Percentiles rank a stretch among this genome's conserved stretches.
Conservation (phyloP, 31 red algal species). For the Asparagopsis taxiformis region DNA sequence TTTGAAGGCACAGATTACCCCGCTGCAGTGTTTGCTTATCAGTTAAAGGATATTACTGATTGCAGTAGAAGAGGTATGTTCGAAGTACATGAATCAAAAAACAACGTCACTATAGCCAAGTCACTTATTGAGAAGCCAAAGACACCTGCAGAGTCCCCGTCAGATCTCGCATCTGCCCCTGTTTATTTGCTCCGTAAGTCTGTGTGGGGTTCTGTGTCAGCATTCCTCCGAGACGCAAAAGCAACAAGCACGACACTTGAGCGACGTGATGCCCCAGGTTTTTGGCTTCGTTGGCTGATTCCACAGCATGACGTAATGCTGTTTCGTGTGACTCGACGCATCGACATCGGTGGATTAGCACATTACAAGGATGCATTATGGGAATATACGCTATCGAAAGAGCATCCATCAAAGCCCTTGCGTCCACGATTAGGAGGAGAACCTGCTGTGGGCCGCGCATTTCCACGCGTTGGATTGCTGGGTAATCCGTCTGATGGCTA, state of each 20-base stretch:
- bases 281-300: slow-evolving; percentile 49
- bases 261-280: slow-evolving; percentile 61
- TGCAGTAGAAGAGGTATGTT: slow-evolving; percentile 62
- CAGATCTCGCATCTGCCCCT: slow-evolving; percentile 56
- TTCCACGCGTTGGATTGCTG: slow-evolving; percentile 64
- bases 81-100: background rate
- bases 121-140: slow-evolving; percentile 62
- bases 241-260: background rate
- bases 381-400: slow-evolving; percentile 11
- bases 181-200: slow-evolving; percentile 54
- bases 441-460: slow-evolving; percentile 65
- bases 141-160: slow-evolving; percentile 10
- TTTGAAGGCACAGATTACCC: slow-evolving; percentile 10
- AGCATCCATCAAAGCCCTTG: background rate
- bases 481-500: slow-evolving; percentile 87
- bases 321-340: slow-evolving; percentile 26
- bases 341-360: slow-evolving; percentile 62
- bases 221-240: slow-evolving; percentile 12
- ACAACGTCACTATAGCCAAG: slow-evolving; percentile 17
- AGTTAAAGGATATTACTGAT: slow-evolving; percentile 36
- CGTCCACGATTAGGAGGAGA: slow-evolving; percentile 5
- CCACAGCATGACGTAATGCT: slow-evolving; percentile 6
- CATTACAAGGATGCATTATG: slow-evolving; percentile 63
- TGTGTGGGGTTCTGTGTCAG: background rate
- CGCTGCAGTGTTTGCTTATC: slow-evolving; percentile 53